These are phyloP conservation scores for Epichloe amarillans DNA, from an alignment of 2,329 filamentous ascomycete species.

Conservation along the genomic window DNA sequence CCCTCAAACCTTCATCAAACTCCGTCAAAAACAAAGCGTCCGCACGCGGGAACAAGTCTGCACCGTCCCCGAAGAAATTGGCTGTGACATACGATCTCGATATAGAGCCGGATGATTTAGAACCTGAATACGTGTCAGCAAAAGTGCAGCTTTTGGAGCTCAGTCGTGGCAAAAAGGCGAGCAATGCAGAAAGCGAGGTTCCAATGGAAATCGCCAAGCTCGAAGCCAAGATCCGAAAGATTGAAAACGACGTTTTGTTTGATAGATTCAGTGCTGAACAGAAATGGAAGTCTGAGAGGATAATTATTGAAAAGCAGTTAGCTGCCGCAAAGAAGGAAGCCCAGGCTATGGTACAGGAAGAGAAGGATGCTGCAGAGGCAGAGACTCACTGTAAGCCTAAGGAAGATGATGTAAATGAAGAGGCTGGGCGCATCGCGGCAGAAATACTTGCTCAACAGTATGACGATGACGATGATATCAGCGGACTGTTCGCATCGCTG, in stretches of 20 bases:
- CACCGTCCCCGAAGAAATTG: conserved; percentile 24
- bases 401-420: conserved; percentile 31
- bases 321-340: conserved; percentile 31
- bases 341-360: conserved; percentile 12
- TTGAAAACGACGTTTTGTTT: conserved; percentile 68
- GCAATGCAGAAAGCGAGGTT: conserved; percentile 11
- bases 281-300: conserved; percentile 47
- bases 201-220: conserved; percentile 48
- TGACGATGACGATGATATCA: conserved; percentile 39
- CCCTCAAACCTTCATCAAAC: conserved; percentile 26
- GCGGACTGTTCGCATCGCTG: conserved; percentile 42
- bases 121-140: conserved; percentile 64
- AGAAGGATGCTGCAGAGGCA: conserved; percentile 9
- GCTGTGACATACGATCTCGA: conserved; percentile 49
- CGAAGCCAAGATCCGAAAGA: conserved; percentile 58
- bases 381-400: conserved; percentile 18
- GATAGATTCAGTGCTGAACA: conserved; percentile 52
- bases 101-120: conserved; percentile 60
- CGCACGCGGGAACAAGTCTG: conserved; percentile 5
- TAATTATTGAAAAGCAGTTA: conserved; percentile 49
- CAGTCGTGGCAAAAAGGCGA: conserved; percentile 10
- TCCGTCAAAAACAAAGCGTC: conserved; percentile 22
- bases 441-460: conserved; percentile 43
- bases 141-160: conserved; percentile 55
- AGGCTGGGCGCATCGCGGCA: conserved; percentile 45